Percentiles rank a stretch among this genome's conserved stretches.
Evolutionary conservation across 305 asterid species (phyloP).

Genomic region (Fraxinus sp.): DNA sequence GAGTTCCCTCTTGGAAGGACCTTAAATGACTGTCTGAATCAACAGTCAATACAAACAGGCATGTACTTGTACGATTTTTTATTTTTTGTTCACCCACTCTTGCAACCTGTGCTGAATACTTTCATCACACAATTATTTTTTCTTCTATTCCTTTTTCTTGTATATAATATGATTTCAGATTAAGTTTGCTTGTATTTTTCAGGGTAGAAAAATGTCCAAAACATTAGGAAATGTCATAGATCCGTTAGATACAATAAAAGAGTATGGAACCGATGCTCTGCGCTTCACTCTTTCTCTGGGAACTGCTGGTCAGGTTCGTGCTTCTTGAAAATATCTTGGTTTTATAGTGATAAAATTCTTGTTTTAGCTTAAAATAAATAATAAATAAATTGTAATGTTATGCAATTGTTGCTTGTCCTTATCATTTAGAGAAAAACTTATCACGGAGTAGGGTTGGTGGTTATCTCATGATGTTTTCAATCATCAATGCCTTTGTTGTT

Average conservation of each 20-base stretch:
- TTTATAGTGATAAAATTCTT: background rate
- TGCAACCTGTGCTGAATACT: background rate
- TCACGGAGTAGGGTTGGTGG: constrained; percentile 8
- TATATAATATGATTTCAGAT: constrained; percentile 25
- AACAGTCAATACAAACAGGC: background rate
- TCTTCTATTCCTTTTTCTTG: constrained; percentile 21
- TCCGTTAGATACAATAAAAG: constrained; percentile 83
- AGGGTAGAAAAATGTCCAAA: constrained; percentile 98
- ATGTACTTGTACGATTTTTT: background rate
- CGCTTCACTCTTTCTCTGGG: constrained; percentile 94
- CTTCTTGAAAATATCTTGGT: constrained; percentile 13
- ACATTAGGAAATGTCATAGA: constrained; percentile 89
- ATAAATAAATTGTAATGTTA: background rate
- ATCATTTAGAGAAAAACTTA: background rate
- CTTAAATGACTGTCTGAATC: background rate
- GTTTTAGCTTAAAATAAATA: background rate
- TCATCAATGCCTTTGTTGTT: constrained; percentile 14
- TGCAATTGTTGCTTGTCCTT: background rate
- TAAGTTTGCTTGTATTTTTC: constrained; percentile 31
- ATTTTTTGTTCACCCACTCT: background rate
- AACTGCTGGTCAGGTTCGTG: constrained; percentile 92
- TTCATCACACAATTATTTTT: background rate
- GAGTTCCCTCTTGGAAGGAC: background rate
- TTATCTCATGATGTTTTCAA: constrained; percentile 6
- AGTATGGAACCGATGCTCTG: constrained; percentile 93